phyloP scores from a whole-genome alignment of 1,139 yeast species.

The Diutina sp. region DNA sequence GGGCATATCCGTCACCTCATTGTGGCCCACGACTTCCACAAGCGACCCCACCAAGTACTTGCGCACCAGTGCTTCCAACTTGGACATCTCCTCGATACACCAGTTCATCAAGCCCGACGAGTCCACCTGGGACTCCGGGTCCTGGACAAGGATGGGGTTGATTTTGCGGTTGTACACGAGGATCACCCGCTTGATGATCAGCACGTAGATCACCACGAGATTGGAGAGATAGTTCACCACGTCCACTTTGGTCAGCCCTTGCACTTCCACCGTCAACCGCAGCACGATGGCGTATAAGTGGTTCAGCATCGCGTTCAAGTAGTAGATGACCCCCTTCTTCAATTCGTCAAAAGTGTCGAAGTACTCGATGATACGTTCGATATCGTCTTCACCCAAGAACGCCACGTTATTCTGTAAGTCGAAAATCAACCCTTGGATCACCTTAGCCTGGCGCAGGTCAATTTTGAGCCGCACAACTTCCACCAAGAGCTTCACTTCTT shows the following conservation, averaged over 20 bases:
- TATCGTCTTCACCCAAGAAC: conserved; percentile 18
- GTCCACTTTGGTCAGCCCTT: conserved; percentile 34
- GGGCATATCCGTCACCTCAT: not conserved
- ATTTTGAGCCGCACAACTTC: conserved; percentile 29
- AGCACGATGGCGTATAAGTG: conserved; percentile 22
- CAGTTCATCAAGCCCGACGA: not conserved
- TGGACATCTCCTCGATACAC: not conserved
- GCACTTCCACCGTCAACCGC: conserved; percentile 26
- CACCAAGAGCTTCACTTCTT: conserved; percentile 23
- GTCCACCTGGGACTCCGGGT: conserved; percentile 1
- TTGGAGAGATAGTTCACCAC: conserved; percentile 32
- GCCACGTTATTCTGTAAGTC: conserved; percentile 26
- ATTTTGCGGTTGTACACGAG: conserved; percentile 13
- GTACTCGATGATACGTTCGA: conserved; percentile 21
- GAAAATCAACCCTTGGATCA: conserved; percentile 25
- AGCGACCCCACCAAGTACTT: conserved; percentile 1
- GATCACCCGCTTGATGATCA: conserved; percentile 26
- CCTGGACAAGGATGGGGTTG: not conserved
- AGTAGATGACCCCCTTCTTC: conserved; percentile 25
- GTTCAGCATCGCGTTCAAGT: conserved; percentile 23
- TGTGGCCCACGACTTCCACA: not conserved
- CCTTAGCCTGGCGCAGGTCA: conserved; percentile 20
- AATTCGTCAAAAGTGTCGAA: conserved; percentile 25
- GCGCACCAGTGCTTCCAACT: not conserved
- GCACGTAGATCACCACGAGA: conserved; percentile 27